phyloP scores from a whole-genome alignment of 768 basidiomycete genomes.

The Auricularia sp. region DNA sequence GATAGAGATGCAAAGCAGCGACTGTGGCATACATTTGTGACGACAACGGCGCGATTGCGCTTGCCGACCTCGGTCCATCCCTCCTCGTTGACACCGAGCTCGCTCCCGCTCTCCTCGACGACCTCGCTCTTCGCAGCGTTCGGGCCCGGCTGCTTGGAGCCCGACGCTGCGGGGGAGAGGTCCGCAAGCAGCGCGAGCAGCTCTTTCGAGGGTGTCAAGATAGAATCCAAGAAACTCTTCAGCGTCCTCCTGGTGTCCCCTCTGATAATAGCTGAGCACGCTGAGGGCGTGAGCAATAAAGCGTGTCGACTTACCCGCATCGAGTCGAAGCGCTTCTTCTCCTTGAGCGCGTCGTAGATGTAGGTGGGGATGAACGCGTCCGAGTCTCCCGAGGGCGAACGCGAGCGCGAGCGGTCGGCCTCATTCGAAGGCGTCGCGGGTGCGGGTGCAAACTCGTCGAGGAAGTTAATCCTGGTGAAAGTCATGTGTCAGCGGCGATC shows the following conservation, averaged over 20 bases:
- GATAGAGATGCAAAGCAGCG: slow-evolving; percentile 4
- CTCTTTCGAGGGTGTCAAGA: slow-evolving; percentile 90
- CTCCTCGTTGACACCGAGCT: slow-evolving; percentile 39
- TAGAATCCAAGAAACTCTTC: slow-evolving; percentile 99
- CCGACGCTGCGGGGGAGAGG: slow-evolving; percentile 29
- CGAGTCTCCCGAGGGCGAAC: slow-evolving; percentile 15
- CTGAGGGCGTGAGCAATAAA: not conserved
- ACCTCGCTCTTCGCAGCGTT: not conserved
- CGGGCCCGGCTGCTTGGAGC: not conserved
- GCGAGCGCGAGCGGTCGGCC: slow-evolving; percentile 17
- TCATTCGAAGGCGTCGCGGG: slow-evolving; percentile 22
- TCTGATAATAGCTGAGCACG: slow-evolving; percentile 29
- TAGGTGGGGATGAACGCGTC: slow-evolving; percentile 78
- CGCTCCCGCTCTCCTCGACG: slow-evolving; percentile 38
- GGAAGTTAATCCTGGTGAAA: slow-evolving; percentile 45
- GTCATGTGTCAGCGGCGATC: not conserved
- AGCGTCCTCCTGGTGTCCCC: slow-evolving; percentile 94
- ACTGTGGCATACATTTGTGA: slow-evolving; percentile 28
- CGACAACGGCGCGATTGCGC: slow-evolving; percentile 69
- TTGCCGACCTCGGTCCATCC: slow-evolving; percentile 93
- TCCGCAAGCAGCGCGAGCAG: slow-evolving; percentile 56
- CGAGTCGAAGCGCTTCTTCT: slow-evolving; percentile 84
- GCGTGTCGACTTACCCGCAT: slow-evolving; percentile 59
- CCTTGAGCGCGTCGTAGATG: slow-evolving; percentile 88
- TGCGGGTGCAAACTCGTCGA: slow-evolving; percentile 57